These are phyloP conservation scores for Lantana camara DNA, from an alignment of 257 asterid species.

Conservation along the genomic window DNA sequence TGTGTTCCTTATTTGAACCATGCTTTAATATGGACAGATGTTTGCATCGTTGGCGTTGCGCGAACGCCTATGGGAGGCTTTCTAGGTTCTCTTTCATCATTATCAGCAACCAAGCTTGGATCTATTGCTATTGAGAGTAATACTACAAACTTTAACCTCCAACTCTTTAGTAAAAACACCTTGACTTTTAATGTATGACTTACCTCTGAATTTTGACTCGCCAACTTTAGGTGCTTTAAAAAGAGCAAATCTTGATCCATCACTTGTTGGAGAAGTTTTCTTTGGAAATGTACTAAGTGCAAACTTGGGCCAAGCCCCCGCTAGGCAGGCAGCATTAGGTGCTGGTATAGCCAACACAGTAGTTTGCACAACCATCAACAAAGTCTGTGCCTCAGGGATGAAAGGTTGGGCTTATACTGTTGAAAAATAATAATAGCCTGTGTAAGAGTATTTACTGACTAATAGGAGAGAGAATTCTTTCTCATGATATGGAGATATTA, in stretches of 20 bases:
- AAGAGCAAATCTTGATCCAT: conserved; percentile 61
- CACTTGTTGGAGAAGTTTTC: conserved; percentile 65
- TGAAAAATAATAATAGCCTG: background rate
- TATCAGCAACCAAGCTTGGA: conserved; percentile 73
- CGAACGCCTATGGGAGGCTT: conserved; percentile 74
- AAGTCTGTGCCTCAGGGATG: conserved; percentile 90
- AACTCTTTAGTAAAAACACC: background rate
- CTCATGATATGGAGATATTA: background rate
- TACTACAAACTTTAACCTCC: background rate
- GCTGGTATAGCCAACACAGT: conserved; percentile 68
- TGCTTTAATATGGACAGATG: conserved; percentile 44
- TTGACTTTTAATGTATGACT: background rate
- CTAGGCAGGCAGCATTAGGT: conserved; percentile 76
- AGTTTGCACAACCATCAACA: conserved; percentile 63
- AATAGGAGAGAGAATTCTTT: conserved; percentile 3
- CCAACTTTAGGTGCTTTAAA: conserved; percentile 58
- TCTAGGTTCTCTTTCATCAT: conserved; percentile 67
- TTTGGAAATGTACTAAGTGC: conserved; percentile 78
- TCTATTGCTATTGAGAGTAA: conserved; percentile 65
- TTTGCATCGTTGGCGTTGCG: conserved; percentile 68
- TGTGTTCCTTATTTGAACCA: background rate
- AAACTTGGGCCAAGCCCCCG: conserved; percentile 79
- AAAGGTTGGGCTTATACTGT: conserved; percentile 45
- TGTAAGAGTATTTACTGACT: background rate
- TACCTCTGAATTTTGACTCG: background rate